Conservation (phyloP, 2,329 filamentous ascomycete species). For the Beauveria australis region DNA sequence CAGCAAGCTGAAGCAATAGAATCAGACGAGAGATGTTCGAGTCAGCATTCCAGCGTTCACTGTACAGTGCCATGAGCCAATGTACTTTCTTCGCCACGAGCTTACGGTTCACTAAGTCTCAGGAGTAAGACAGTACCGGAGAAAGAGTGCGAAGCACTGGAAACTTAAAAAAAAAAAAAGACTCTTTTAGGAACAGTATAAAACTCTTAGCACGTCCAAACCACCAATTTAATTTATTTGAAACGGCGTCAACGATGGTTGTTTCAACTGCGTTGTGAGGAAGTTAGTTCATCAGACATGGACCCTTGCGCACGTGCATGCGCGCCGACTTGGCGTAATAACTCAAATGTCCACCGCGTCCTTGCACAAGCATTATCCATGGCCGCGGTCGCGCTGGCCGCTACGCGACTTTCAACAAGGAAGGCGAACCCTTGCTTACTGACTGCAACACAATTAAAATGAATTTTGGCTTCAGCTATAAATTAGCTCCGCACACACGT, state of each 20-base stretch:
- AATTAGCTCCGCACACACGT: background rate
- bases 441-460: background rate
- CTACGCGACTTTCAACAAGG: background rate
- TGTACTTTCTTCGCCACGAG: no score
- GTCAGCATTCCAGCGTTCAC: background rate
- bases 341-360: background rate
- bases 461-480: no score
- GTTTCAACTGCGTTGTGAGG: background rate
- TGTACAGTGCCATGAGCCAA: background rate
- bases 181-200: no score
- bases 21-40: background rate
- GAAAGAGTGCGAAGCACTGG: no score
- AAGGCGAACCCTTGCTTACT: background rate
- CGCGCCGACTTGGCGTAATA: background rate
- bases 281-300: no score
- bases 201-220: no score
- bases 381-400: background rate
- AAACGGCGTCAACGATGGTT: background rate
- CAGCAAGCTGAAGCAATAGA: slow-evolving; percentile 33
- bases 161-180: no score
- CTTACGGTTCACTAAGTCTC: no score
- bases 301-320: background rate
- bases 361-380: background rate
- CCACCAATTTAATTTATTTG: background rate
- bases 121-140: no score